Conservation (phyloP, 306 rosid species). For the Comarum palustre region DNA sequence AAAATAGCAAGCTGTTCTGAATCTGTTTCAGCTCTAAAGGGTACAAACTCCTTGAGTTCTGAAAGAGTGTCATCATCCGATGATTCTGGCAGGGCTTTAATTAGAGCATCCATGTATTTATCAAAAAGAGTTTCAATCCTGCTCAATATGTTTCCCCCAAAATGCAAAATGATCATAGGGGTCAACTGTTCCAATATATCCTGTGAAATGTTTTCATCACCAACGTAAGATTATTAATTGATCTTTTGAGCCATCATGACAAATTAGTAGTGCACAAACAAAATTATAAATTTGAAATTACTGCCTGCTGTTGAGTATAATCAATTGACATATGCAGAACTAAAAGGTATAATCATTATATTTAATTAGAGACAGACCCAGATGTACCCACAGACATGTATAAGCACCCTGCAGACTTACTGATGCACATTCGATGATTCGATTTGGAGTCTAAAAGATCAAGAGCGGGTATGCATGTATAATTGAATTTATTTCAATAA, state of each 20-base stretch:
- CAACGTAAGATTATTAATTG: background rate
- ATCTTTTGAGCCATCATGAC: background rate
- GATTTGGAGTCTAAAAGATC: background rate
- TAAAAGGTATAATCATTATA: background rate
- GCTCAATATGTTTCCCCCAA: slow-evolving; percentile 71
- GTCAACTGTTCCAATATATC: slow-evolving; percentile 89
- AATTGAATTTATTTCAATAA: background rate
- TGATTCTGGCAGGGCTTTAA: slow-evolving; percentile 76
- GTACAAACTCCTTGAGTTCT: slow-evolving; percentile 65
- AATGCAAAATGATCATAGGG: slow-evolving; percentile 58
- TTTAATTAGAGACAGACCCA: background rate
- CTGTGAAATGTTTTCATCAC: slow-evolving; percentile 38
- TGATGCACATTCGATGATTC: background rate
- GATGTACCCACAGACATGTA: slow-evolving; percentile 11
- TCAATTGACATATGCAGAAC: background rate
- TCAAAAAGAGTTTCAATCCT: slow-evolving; percentile 76
- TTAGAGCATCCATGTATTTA: slow-evolving; percentile 82
- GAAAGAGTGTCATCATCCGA: slow-evolving; percentile 86
- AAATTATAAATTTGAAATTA: background rate
- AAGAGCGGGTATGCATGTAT: background rate
- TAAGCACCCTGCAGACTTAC: background rate
- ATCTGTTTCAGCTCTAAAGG: slow-evolving; percentile 90
- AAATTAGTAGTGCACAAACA: background rate
- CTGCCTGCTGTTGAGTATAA: background rate
- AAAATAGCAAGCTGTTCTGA: slow-evolving; percentile 85